These are phyloP conservation scores for Podila epigama DNA, from an alignment of 192 early-diverging fungal genomes.

Conservation along the genomic window DNA sequence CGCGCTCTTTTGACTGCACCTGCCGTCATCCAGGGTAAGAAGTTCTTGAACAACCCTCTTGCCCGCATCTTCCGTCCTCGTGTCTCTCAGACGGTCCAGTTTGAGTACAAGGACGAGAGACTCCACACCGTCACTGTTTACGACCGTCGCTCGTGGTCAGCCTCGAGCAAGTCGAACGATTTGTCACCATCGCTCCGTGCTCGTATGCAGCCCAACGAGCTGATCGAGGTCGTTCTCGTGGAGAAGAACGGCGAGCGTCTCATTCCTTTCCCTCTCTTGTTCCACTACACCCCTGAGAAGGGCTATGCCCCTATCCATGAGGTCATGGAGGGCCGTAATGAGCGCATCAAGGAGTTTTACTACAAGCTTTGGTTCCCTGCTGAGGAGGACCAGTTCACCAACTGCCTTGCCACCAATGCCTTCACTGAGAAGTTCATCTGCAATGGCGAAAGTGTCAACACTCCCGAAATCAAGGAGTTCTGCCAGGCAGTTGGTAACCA, in stretches of 20 bases:
- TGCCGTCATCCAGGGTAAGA: conserved; percentile 81
- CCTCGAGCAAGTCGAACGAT: conserved; percentile 56
- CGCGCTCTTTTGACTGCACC: conserved; percentile 81
- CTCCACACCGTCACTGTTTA: conserved; percentile 58
- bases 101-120: conserved; percentile 45
- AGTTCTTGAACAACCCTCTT: conserved; percentile 69
- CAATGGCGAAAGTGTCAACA: conserved; percentile 64
- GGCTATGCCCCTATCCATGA: conserved; percentile 89
- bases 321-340: conserved; percentile 83
- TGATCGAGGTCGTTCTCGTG: conserved; percentile 69
- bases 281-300: conserved; percentile 80
- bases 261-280: conserved; percentile 82
- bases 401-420: conserved; percentile 61
- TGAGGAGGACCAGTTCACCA: conserved; percentile 44
- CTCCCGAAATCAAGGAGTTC: conserved; percentile 76
- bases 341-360: conserved; percentile 90
- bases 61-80: conserved; percentile 72
- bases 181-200: conserved; percentile 60
- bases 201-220: conserved; percentile 52
- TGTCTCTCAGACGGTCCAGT: conserved; percentile 58
- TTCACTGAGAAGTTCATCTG: conserved; percentile 73
- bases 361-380: conserved; percentile 80
- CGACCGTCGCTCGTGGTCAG: conserved; percentile 63
- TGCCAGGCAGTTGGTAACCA: conserved; percentile 80
- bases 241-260: conserved; percentile 67